Evolutionary conservation across 1,139 yeast genomes (phyloP).

Genomic region (Hyphopichia buzzinii): DNA sequence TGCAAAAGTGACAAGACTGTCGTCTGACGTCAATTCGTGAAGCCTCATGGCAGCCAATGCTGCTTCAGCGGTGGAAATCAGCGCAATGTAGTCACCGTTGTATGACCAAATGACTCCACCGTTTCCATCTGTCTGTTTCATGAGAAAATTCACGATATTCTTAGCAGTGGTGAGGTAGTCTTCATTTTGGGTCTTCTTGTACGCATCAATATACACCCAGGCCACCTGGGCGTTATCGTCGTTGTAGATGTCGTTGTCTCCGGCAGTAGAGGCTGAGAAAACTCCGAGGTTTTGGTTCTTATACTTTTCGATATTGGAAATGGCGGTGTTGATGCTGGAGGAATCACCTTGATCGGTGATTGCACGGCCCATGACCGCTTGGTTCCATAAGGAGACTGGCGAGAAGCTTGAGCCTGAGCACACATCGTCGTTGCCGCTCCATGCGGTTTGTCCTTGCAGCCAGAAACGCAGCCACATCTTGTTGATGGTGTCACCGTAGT

Average conservation of each 20-base stretch:
- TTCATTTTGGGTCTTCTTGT: constrained; percentile 12
- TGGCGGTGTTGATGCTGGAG: constrained; percentile 11
- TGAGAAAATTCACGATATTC: constrained; percentile 13
- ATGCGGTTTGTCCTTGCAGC: constrained; percentile 12
- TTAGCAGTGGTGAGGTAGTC: constrained; percentile 15
- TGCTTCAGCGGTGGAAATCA: constrained; percentile 34
- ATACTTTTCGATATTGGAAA: constrained; percentile 16
- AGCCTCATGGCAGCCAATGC: constrained; percentile 34
- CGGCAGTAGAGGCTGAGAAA: constrained; percentile 31
- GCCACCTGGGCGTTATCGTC: constrained; percentile 37
- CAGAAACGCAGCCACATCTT: constrained; percentile 24
- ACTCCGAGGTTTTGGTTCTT: constrained; percentile 21
- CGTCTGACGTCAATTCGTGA: constrained; percentile 14
- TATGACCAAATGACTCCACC: constrained; percentile 35
- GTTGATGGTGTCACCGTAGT: constrained; percentile 10
- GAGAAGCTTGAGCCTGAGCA: constrained; percentile 13
- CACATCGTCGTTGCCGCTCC: constrained; percentile 19
- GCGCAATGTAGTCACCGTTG: constrained; percentile 28
- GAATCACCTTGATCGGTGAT: constrained; percentile 14
- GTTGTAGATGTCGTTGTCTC: constrained; percentile 28
- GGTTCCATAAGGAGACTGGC: constrained; percentile 20
- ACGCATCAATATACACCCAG: constrained; percentile 32
- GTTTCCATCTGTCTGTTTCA: constrained; percentile 9
- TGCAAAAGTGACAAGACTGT: constrained; percentile 14
- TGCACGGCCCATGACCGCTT: constrained; percentile 27